Evolutionary conservation across 1,284 basidiomycete genomes (phyloP), one percentile per base, ranked within the genome.

Genomic region (Cryptococcus deneoformans): DNA sequence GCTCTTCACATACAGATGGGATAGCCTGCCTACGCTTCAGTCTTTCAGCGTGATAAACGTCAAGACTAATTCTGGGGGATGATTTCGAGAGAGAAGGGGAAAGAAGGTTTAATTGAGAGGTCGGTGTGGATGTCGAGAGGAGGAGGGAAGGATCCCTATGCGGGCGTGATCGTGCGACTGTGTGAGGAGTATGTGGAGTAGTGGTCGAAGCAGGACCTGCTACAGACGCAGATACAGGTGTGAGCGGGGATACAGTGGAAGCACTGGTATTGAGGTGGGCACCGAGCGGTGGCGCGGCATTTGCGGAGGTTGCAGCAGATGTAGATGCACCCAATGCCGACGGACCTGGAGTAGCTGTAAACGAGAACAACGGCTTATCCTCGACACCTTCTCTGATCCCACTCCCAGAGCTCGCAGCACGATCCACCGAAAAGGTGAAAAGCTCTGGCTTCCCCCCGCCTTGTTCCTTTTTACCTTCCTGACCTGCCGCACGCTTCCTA

Each of bases 1-100:
- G 54, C n/a, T 57, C 42, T 45, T 65, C 60, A 35, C 56, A 51
- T 9, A 75, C 29, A 0, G 56, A 42, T 0, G 66, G 57, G 0
- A 71, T 44, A 36, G 56, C 54, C 4, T 49, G 16, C 8, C 55
- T 10, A n/a, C 44, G 57, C 11, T 53, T 8, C 4, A 36, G 42
- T 36, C 56, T 40, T 8, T 50, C 39, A 10, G 40, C 34, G 39
- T 54, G 48, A 37, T 43, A 29, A 11, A 50, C 46, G 16, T 54
- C 14, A 11, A 54, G 45, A 20, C 56, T 42, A 20, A 16, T 20
- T n/a, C 14, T 48, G 29, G 46, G 36, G 46, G 54, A 12, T 38
- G 43, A 29, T 52, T 49, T 57, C 20, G 37, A 24, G 39, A 35
- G 43, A 12, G n/a, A 36, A 24, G 20, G 20, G 16, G 39, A 35